phyloP scores from a whole-genome alignment of 2,329 filamentous ascomycete genomes.

The Cladobotryum mycophilum region DNA sequence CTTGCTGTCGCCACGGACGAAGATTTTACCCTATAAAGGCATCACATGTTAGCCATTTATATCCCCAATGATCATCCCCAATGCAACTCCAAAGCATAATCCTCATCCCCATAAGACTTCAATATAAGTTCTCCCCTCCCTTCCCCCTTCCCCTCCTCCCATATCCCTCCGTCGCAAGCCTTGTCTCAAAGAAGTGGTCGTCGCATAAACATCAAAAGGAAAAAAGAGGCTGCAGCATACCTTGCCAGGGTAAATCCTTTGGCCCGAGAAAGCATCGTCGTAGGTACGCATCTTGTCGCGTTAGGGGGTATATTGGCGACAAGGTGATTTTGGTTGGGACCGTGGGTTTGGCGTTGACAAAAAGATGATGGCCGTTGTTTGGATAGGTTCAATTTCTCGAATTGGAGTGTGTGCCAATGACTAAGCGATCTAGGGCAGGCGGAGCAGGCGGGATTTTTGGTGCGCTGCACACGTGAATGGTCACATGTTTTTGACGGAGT shows the following conservation, averaged over 20 bases:
- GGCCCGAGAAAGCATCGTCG: conserved; percentile 60
- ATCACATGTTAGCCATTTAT: conserved; percentile 20
- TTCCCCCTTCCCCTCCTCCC: not conserved
- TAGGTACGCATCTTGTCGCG: conserved; percentile 58
- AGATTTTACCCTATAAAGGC: conserved; percentile 84
- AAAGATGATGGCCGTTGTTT: conserved; percentile 22
- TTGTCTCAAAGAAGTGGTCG: conserved; percentile 16
- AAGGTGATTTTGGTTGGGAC: conserved; percentile 36
- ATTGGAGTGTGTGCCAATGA: conserved; percentile 36
- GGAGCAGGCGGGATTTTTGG: conserved; percentile 17
- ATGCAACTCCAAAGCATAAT: not conserved
- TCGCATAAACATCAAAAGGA: conserved; percentile 15
- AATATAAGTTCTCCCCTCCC: not conserved
- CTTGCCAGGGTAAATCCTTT: conserved; percentile 64
- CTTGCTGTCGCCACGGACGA: conserved; percentile 99
- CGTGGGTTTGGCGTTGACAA: conserved; percentile 33
- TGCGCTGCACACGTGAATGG: conserved; percentile 24
- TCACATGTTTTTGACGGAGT: conserved; percentile 12
- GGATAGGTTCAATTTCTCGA: conserved; percentile 34
- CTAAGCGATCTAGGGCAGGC: conserved; percentile 37
- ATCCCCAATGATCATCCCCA: not conserved
- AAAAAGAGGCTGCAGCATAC: conserved; percentile 39
- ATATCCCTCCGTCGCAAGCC: conserved; percentile 6
- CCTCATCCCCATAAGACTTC: not conserved
- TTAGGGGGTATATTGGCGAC: conserved; percentile 32